Conservation (phyloP, 1,284 basidiomycete genomes). For the Cryptococcus jaspeensis region DNA sequence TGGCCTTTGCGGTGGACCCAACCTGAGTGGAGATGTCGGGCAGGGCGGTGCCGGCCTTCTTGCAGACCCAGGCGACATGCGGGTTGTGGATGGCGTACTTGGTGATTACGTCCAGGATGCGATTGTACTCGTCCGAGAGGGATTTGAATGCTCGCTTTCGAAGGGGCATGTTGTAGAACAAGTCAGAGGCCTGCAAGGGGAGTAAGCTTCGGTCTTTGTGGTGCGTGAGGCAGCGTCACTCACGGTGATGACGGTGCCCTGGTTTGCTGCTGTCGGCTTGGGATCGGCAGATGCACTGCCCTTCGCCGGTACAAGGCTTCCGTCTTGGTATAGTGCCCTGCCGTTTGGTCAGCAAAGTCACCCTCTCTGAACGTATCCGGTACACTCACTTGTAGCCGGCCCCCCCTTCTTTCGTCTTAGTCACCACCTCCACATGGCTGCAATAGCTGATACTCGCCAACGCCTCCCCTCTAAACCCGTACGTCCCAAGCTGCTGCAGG, state of each 20-base stretch:
- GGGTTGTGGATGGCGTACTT: slow-evolving; percentile 94
- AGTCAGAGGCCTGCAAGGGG: slow-evolving; percentile 72
- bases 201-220: not conserved
- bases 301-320: slow-evolving; percentile 66
- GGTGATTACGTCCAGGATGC: slow-evolving; percentile 89
- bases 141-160: slow-evolving; percentile 82
- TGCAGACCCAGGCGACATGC: slow-evolving; percentile 81
- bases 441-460: slow-evolving; percentile 96
- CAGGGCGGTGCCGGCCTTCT: slow-evolving; percentile 71
- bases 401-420: slow-evolving; percentile 75
- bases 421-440: slow-evolving; percentile 80
- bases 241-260: slow-evolving; percentile 87
- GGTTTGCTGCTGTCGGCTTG: slow-evolving; percentile 87
- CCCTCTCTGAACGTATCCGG: not conserved
- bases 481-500: slow-evolving; percentile 79
- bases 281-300: slow-evolving; percentile 70
- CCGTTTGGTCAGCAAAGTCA: not conserved
- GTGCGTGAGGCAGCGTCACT: slow-evolving; percentile 27
- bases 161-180: slow-evolving; percentile 93
- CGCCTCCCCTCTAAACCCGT: slow-evolving; percentile 97
- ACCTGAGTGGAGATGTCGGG: slow-evolving; percentile 83
- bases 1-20: slow-evolving; percentile 64
- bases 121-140: slow-evolving; percentile 85
- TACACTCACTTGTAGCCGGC: slow-evolving; percentile 83
- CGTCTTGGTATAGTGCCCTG: slow-evolving; percentile 79